A percentile compares a stretch with the other conserved stretches of the same genome.
Conservation (phyloP, 495 filamentous ascomycete species). For the Xanthoparmelia taractica region DNA sequence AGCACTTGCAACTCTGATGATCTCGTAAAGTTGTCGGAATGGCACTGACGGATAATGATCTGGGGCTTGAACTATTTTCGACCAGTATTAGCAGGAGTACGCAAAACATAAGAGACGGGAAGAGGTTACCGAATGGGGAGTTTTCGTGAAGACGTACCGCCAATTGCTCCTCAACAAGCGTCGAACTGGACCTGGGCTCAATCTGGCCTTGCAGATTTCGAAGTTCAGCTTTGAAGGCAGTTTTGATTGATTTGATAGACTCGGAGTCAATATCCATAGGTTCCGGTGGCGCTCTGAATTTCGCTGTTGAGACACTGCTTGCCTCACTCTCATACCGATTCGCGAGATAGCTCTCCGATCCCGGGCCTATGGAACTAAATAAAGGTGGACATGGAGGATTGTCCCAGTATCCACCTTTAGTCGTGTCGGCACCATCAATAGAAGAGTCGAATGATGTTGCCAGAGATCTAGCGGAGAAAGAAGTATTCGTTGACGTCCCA, state of each 20-base stretch:
- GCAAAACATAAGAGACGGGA: not conserved
- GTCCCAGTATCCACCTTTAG: constrained; percentile 6
- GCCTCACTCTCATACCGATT: not conserved
- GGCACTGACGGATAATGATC: constrained; percentile 23
- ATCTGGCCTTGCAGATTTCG: not conserved
- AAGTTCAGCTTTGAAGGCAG: not conserved
- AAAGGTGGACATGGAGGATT: not conserved
- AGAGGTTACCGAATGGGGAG: constrained; percentile 4
- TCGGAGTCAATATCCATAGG: constrained; percentile 8
- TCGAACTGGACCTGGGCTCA: not conserved
- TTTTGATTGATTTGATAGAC: not conserved
- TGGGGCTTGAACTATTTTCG: not conserved
- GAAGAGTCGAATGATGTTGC: constrained; percentile 20
- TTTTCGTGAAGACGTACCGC: not conserved
- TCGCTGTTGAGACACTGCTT: not conserved
- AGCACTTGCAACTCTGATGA: constrained; percentile 35
- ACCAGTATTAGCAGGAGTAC: not conserved
- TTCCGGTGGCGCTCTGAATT: not conserved
- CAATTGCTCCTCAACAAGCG: not conserved
- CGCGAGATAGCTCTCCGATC: not conserved
- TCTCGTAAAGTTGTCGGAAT: constrained; percentile 40
- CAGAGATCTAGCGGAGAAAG: constrained; percentile 17
- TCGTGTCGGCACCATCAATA: constrained; percentile 10
- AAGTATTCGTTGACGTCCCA: constrained; percentile 23
- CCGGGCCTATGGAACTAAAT: not conserved